phyloP scores from a whole-genome alignment of 148 eudicot genomes.

The Rhododendron mucronatum region DNA sequence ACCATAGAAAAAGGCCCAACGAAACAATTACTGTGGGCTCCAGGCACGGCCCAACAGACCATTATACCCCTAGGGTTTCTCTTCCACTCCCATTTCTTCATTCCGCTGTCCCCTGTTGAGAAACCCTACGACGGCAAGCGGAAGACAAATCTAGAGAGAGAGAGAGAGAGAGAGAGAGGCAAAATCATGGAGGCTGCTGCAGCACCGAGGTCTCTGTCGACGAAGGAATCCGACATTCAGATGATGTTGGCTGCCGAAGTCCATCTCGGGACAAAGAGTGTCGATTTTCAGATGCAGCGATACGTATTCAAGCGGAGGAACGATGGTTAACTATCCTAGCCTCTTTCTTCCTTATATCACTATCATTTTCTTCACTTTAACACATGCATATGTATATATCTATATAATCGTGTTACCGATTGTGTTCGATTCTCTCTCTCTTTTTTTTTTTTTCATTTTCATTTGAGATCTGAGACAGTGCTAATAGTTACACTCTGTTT shows the following conservation, averaged over 20 bases:
- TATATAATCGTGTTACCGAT: neutral
- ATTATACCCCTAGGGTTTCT: no score
- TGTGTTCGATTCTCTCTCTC: neutral
- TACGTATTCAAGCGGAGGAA: constrained; percentile 6
- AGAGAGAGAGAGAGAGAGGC: neutral
- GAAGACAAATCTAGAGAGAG: neutral
- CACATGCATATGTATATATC: neutral
- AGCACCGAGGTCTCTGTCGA: neutral
- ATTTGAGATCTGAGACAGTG: neutral
- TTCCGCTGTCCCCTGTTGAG: neutral
- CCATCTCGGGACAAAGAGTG: constrained; percentile 3
- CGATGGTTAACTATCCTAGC: neutral
- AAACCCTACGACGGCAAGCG: neutral
- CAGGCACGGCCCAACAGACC: no score
- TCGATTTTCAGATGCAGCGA: constrained; percentile 6
- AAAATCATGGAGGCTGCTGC: neutral
- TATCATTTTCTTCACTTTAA: neutral
- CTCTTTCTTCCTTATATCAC: neutral
- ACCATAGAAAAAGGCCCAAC: no score
- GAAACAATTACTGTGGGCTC: no score
- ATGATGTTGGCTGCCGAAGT: constrained; percentile 14
- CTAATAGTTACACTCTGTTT: neutral
- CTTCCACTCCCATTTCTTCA: neutral
- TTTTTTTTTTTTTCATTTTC: neutral
- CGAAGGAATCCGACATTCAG: constrained; percentile 7